phyloP scores from a whole-genome alignment of 345 rosid species.

The Populus euphratica region DNA sequence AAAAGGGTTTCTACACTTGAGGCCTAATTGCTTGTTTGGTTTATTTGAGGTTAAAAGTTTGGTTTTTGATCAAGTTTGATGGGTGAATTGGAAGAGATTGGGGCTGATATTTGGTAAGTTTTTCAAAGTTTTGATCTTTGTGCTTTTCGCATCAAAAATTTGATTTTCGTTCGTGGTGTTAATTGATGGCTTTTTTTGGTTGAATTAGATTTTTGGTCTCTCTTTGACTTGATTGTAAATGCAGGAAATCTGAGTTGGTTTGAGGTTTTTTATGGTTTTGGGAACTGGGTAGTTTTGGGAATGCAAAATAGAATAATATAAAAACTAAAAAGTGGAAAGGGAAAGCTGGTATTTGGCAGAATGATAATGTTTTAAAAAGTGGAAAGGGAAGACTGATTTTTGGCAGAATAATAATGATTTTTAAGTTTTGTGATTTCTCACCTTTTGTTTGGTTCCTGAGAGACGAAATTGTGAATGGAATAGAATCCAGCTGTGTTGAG shows the following conservation, averaged over 20 bases:
- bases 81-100: conserved; percentile 53
- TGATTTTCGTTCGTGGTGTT: neutral
- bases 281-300: neutral
- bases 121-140: neutral
- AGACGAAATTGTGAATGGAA: neutral
- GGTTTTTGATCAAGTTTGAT: conserved; percentile 13
- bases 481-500: neutral
- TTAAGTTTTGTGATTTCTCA: neutral
- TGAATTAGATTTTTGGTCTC: neutral
- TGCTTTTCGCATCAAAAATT: neutral
- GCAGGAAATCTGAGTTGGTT: neutral
- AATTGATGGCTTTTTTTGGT: neutral
- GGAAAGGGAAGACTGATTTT: neutral
- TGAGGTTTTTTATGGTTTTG: neutral
- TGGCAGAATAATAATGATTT: neutral
- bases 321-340: neutral
- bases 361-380: neutral
- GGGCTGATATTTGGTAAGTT: conserved; percentile 45
- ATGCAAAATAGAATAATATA: neutral
- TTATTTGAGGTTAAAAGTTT: neutral
- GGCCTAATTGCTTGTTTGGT: neutral
- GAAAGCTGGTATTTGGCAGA: neutral
- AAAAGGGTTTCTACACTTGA: neutral
- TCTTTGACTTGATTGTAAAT: neutral
- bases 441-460: neutral